phyloP scores from a whole-genome alignment of 2,329 filamentous ascomycete genomes.

The Pseudogymnoascus sp. region DNA sequence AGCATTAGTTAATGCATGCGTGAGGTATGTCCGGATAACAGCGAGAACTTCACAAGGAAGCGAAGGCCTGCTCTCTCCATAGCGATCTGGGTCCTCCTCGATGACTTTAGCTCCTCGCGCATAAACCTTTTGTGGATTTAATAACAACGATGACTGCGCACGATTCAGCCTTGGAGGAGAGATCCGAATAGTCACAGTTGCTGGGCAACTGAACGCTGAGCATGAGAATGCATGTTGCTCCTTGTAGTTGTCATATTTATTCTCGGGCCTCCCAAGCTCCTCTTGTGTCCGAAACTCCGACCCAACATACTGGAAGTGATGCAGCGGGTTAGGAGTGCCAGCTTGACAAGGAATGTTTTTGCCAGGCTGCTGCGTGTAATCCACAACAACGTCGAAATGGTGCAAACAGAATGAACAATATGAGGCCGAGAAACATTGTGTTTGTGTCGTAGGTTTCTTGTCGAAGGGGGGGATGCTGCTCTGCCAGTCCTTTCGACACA shows the following conservation, averaged over 20 bases:
- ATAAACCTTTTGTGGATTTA: constrained; percentile 45
- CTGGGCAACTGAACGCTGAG: constrained; percentile 50
- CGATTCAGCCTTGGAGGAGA: constrained; percentile 45
- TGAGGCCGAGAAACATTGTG: constrained; percentile 50
- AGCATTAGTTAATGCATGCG: constrained; percentile 45
- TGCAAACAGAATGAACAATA: constrained; percentile 56
- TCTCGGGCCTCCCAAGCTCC: constrained; percentile 22
- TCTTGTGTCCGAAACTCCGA: constrained; percentile 33
- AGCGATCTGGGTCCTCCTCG: constrained; percentile 41
- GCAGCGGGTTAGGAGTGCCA: constrained; percentile 46
- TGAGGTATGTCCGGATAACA: constrained; percentile 53
- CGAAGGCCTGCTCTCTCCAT: constrained; percentile 43
- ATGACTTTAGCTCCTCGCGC: constrained; percentile 48
- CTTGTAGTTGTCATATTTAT: constrained; percentile 21
- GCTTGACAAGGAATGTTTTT: constrained; percentile 27
- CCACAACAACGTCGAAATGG: constrained; percentile 53
- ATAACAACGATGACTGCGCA: constrained; percentile 44
- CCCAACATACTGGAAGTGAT: constrained; percentile 47
- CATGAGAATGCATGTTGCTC: constrained; percentile 51
- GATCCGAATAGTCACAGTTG: constrained; percentile 45
- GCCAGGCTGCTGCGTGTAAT: constrained; percentile 39
- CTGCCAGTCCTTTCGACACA: constrained; percentile 50
- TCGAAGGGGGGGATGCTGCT: constrained; percentile 39
- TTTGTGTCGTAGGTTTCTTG: constrained; percentile 31
- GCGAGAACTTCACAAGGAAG: constrained; percentile 47